Conservation (phyloP, 768 basidiomycete species). For the Tulasnella sp. region DNA sequence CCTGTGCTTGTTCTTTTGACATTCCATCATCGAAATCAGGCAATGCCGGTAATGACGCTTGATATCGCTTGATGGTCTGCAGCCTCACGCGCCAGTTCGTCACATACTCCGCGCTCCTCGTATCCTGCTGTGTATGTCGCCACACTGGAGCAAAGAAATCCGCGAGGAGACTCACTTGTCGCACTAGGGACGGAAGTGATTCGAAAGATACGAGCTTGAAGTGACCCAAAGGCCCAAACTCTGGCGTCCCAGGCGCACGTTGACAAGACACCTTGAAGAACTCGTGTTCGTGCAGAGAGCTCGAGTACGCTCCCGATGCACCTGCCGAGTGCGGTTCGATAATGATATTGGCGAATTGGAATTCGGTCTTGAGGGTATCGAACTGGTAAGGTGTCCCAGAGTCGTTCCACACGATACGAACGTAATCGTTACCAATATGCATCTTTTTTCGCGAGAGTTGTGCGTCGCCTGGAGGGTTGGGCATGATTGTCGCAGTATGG, state of each 20-base stretch:
- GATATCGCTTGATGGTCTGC: constrained; percentile 59
- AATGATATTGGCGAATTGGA: constrained; percentile 96
- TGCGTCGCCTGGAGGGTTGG: constrained; percentile 56
- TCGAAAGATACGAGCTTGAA: constrained; percentile 91
- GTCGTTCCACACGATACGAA: constrained; percentile 97
- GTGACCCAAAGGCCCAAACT: constrained; percentile 84
- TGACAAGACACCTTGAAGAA: constrained; percentile 95
- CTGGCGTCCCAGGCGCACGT: constrained; percentile 79
- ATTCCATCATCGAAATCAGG: background rate
- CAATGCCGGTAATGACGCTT: constrained; percentile 5
- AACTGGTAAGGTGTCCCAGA: constrained; percentile 82
- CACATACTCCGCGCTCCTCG: constrained; percentile 60
- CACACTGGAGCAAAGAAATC: constrained; percentile 89
- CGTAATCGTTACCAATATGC: constrained; percentile 93
- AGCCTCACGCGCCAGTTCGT: constrained; percentile 83
- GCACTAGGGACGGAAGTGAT: constrained; percentile 74
- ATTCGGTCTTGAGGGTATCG: constrained; percentile 84
- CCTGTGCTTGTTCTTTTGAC: background rate
- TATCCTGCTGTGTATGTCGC: constrained; percentile 60
- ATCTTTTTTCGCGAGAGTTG: constrained; percentile 78
- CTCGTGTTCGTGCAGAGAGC: constrained; percentile 78
- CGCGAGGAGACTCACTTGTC: constrained; percentile 76
- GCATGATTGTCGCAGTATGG: constrained; percentile 97
- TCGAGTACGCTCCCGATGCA: constrained; percentile 74
- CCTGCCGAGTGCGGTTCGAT: constrained; percentile 87